Conservation (phyloP, 2,329 filamentous ascomycete genomes). For the Cordyceps javanica region DNA sequence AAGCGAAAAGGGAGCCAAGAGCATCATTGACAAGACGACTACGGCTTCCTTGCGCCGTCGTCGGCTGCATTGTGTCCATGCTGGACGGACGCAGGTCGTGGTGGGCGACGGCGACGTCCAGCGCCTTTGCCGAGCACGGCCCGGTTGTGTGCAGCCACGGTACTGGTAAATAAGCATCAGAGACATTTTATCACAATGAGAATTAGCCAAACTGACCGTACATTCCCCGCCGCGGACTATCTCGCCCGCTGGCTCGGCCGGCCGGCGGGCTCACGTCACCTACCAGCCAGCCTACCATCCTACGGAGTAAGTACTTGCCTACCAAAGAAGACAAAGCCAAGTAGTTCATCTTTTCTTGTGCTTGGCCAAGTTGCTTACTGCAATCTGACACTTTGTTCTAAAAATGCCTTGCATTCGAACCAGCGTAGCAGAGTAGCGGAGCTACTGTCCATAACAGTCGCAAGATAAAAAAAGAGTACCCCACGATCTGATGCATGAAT, state of each 20-base stretch:
- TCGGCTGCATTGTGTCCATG: not conserved
- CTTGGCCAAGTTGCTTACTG: not conserved
- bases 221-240: not conserved
- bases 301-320: not conserved
- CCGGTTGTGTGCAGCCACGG: not conserved
- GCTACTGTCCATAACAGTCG: not conserved
- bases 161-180: not conserved
- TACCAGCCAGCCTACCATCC: no score
- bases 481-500: constrained; percentile 4
- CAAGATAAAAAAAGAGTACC: not conserved
- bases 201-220: not conserved
- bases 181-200: not conserved
- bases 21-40: not conserved
- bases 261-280: not conserved
- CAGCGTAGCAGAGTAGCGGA: not conserved
- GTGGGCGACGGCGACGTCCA: not conserved
- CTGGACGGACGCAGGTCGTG: not conserved
- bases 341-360: no score
- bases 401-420: not conserved
- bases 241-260: not conserved
- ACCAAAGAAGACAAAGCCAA: not conserved
- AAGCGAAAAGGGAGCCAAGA: not conserved
- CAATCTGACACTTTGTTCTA: not conserved
- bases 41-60: not conserved
- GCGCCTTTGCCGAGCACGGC: constrained; percentile 6